These are phyloP conservation scores for Russula sp. DNA, from an alignment of 768 basidiomycete genomes.

Conservation along the genomic window DNA sequence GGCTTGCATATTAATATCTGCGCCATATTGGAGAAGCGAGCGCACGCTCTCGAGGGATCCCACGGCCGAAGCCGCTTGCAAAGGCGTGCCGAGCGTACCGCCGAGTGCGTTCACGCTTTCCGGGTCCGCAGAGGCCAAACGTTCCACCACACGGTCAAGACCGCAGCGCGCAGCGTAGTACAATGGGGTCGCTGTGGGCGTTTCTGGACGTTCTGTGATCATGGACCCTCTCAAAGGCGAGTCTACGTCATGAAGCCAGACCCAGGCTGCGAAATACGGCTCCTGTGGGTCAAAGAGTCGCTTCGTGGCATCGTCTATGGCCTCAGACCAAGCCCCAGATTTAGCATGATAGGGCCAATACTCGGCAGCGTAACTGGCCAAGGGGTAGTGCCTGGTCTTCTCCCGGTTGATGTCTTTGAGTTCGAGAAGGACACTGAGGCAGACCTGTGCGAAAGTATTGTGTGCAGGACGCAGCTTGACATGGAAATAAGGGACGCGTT, in stretches of 20 bases:
- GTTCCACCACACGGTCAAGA: not conserved
- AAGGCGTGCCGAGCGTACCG: not conserved
- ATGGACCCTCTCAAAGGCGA: not conserved
- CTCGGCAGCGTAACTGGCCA: not conserved
- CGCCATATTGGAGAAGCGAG: not conserved
- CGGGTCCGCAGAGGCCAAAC: not conserved
- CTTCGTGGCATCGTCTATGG: not conserved
- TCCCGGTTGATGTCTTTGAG: not conserved
- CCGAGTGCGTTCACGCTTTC: not conserved
- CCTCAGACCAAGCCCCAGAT: not conserved
- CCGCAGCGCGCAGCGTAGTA: not conserved
- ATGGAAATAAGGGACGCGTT: not conserved
- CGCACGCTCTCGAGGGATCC: not conserved
- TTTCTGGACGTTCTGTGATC: not conserved
- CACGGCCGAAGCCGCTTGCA: not conserved
- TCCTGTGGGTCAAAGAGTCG: not conserved
- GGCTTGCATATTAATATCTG: not conserved
- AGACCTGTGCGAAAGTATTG: not conserved
- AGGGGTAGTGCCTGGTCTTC: not conserved
- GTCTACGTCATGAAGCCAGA: slow-evolving; percentile 1
- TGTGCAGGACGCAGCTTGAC: not conserved
- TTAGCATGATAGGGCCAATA: not conserved
- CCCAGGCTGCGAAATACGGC: not conserved
- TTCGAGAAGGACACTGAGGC: not conserved
- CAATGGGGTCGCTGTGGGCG: not conserved